Evolutionary conservation across 768 basidiomycete species (phyloP), one percentile per base, ranked within the genome.

Genomic region (Macrolepiota fuliginosa): DNA sequence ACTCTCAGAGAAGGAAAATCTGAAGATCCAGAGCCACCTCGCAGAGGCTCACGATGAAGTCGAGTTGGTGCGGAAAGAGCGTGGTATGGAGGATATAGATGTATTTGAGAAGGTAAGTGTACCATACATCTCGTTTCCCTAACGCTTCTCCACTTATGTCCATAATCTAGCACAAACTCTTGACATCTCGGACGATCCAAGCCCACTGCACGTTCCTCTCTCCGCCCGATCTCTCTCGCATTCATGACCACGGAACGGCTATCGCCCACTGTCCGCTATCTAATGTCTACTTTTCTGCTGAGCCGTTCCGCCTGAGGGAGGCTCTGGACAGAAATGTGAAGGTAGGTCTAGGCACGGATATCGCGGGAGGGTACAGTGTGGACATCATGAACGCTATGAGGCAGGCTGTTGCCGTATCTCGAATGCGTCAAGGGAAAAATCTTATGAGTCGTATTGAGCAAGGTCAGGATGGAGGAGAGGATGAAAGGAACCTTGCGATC

Each of bases 211-310:
- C 94, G 1, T 94, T 89, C 73, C 80, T 94, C 35, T 69, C 75
- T n/a, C 56, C 71, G 0, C 71, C 79, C 0, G 79, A 85, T 36
- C 77, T 94, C 11, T 69, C 74, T 0, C 80, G 77, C 17, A 74
- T 95, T 12, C 75, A 77, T 1, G 63, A 65, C 3, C 71, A 70
- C 27, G 83, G 85, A 15, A 84, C 87, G 0, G 79, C 90, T 1
- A 78, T 96, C 22, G 91, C 94, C 0, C 92, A 94, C 66, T 96
- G 94, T 71, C 94, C 94, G 0, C 78, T 96, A 12, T 94, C 93
- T 0, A 96, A 96, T 69, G 81, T 84, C 2, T 96, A 96, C 73
- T 94, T 96, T 72, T 94, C 91, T 0, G 81, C 85, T 12, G 76
- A 82, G 57, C 84, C 87, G 0, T 88, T 92, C 68, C 82, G 79